Evolutionary conservation across 176 grass and related monocot genomes (phyloP).

Genomic region (Carex scoparia): DNA sequence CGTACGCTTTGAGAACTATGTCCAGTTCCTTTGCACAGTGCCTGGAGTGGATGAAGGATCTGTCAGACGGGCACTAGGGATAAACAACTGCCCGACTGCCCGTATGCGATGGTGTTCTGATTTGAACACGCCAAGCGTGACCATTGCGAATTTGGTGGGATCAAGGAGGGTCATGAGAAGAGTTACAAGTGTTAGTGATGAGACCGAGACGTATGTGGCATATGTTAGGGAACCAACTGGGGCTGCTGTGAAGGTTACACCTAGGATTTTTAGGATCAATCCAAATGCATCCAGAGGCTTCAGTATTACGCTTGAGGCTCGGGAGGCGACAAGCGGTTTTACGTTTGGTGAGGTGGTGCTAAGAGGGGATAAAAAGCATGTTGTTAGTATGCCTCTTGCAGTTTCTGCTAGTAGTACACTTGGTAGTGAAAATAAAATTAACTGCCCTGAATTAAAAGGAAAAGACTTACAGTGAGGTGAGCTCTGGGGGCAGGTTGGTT

Average conservation of each 20-base stretch:
- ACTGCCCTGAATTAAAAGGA: neutral
- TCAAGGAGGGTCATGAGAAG: constrained; percentile 50
- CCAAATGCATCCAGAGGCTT: constrained; percentile 36
- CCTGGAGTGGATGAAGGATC: constrained; percentile 51
- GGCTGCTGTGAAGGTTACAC: constrained; percentile 49
- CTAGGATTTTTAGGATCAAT: constrained; percentile 39
- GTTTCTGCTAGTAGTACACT: constrained; percentile 44
- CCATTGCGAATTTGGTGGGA: constrained; percentile 61
- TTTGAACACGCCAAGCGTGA: constrained; percentile 70
- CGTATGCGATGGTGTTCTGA: constrained; percentile 49
- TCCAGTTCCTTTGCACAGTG: constrained; percentile 68
- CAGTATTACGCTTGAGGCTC: constrained; percentile 50
- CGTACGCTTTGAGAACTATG: constrained; percentile 40
- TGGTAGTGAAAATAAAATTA: constrained; percentile 14
- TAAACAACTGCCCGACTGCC: constrained; percentile 32
- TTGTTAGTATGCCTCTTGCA: constrained; percentile 59
- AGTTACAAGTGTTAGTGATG: constrained; percentile 42
- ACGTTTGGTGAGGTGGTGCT: constrained; percentile 73
- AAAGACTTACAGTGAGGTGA: neutral
- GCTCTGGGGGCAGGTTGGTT: neutral
- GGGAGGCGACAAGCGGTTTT: constrained; percentile 41
- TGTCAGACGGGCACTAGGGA: constrained; percentile 47
- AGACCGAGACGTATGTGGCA: constrained; percentile 54
- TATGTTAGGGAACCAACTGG: constrained; percentile 51
- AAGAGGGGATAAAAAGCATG: constrained; percentile 53